Base-by-base conservation (phyloP, 2,329 filamentous ascomycete genomes). In the Neofusicoccum umdonicola region DNA sequence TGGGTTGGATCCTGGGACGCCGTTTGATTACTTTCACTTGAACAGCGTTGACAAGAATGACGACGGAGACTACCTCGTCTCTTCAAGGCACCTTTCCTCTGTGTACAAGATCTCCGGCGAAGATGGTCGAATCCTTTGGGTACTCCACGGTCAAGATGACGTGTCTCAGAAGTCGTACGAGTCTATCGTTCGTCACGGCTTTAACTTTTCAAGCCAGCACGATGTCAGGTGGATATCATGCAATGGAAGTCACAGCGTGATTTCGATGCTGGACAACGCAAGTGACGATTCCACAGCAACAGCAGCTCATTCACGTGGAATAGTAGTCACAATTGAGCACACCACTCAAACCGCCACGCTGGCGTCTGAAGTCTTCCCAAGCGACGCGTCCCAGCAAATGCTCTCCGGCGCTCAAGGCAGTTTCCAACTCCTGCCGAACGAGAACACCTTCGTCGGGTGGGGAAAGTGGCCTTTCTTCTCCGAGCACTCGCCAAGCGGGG, bases 221-320 rank as follows among this genome's bases (percentile, higher is more conserved):
- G 27, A 64, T 31, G 62, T 41, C 27, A 15, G 52, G 2, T 15
- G 37, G 9, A 4, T 83, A 19, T 75, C 75, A 9, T 77, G 81
- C 62, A 77, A 82, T 50, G 72, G 71, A 3, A 77, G 80, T 1
- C 79, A 84, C 61, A 83, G 84, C 11, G 70, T 81, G 6, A 77
- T 87, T 64, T 83, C 82, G 3, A 76, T 87, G 54, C 86, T 82
- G 67, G 82, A 85, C 68, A 86, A 87, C 71, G 79, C 78, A 4
- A 66, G 72, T 22, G 73, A 72, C 34, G 73, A 65, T 39, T 54
- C 39, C 13, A 65, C 66, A 1, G 57, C 67, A 17, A 69, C 71
- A 12, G 61, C 62, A 4, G 64, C 67, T 12, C 65, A 69, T 35
- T 71, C 69, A 1, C 73, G 73, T 19, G 76, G 76, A 3, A 69